Percentiles rank a stretch among this genome's conserved stretches.
phyloP scores from a whole-genome alignment of 2,329 filamentous ascomycete genomes.

The Cryphonectria parasitica region DNA sequence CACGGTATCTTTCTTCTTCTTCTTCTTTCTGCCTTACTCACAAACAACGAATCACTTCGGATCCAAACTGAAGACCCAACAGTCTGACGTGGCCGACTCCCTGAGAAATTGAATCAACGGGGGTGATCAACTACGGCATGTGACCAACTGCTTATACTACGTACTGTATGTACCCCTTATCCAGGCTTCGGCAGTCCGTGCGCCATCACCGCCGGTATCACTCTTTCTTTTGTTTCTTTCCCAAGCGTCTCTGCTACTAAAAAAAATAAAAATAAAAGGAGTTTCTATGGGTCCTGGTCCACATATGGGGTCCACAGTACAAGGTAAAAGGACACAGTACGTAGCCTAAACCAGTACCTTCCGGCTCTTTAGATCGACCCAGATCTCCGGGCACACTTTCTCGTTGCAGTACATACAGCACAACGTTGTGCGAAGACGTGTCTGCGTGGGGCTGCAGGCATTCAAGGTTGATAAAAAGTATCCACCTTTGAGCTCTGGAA shows the following conservation, averaged over 20 bases:
- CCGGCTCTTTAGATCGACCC: background rate
- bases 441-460: background rate
- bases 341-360: background rate
- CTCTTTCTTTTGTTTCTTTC: background rate
- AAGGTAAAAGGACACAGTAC: background rate
- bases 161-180: background rate
- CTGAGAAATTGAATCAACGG: background rate
- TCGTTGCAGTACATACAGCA: background rate
- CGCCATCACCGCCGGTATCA: background rate
- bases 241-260: background rate
- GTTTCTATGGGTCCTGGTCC: background rate
- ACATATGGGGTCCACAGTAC: background rate
- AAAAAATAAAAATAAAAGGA: background rate
- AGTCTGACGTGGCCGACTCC: background rate
- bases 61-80: background rate
- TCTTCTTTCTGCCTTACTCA: background rate
- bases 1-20: background rate
- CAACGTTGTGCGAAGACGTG: background rate
- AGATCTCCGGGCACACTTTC: background rate
- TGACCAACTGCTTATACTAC: background rate
- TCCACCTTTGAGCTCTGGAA: background rate
- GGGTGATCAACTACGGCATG: background rate
- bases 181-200: no score
- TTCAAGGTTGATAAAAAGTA: background rate
- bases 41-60: background rate